Conservation (phyloP, 1,284 basidiomycete species). For the Ceratobasidium theobromae region DNA sequence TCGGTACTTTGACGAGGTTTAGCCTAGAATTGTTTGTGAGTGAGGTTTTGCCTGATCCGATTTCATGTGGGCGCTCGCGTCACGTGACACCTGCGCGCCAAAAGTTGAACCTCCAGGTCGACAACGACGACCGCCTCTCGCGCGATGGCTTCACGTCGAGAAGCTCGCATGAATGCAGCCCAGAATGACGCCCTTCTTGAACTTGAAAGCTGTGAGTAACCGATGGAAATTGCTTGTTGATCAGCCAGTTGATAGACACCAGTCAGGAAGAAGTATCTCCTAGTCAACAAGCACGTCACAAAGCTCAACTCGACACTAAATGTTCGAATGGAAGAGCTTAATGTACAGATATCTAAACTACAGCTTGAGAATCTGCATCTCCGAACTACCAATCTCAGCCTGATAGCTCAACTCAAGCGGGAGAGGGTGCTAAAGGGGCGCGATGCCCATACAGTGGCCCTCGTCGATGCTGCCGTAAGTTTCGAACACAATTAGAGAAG, state of each 20-base stretch:
- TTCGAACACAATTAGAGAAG: not conserved
- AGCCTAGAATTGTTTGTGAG: too few species aligned
- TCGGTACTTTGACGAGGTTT: too few species aligned
- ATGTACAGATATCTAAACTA: constrained; percentile 72
- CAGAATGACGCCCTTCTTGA: constrained; percentile 78
- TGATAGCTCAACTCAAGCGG: constrained; percentile 69
- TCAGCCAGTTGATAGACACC: constrained; percentile 32
- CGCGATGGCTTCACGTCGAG: constrained; percentile 52
- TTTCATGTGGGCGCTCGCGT: not conserved
- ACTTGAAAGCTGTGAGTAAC: constrained; percentile 73
- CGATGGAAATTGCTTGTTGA: constrained; percentile 2
- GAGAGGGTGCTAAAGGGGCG: constrained; percentile 63
- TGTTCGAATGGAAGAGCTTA: constrained; percentile 77
- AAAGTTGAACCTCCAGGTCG: constrained; percentile 21
- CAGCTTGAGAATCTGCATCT: constrained; percentile 78
- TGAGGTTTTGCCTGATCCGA: too few species aligned
- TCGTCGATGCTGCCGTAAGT: constrained; percentile 71
- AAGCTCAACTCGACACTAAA: constrained; percentile 84
- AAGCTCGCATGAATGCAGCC: constrained; percentile 68
- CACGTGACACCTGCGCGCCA: constrained; percentile 11
- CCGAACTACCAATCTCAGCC: constrained; percentile 73
- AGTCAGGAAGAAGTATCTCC: constrained; percentile 89
- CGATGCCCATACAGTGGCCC: constrained; percentile 57
- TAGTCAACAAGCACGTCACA: constrained; percentile 85
- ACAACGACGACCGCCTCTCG: not conserved